Conservation (phyloP, 2,329 filamentous ascomycete genomes). For the Aspergillus pseudoviridinutans region DNA sequence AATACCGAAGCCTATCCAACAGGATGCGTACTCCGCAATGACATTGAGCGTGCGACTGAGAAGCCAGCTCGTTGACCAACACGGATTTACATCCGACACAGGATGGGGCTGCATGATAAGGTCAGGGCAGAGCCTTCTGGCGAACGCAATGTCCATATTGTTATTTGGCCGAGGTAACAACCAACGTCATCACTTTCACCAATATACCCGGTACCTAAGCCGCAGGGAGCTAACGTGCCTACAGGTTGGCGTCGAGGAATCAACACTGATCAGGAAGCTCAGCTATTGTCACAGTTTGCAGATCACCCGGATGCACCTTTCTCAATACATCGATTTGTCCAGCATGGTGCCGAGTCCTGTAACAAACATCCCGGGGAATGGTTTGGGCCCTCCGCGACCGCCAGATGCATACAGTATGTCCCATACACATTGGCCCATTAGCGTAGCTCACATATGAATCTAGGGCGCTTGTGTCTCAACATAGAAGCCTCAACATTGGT, state of each 20-base stretch:
- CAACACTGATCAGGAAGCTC: conserved; percentile 58
- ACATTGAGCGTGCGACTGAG: conserved; percentile 82
- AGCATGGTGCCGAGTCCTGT: conserved; percentile 79
- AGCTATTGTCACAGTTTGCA: conserved; percentile 76
- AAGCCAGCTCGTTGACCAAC: conserved; percentile 71
- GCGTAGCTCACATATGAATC: conserved; percentile 8
- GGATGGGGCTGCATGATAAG: conserved; percentile 99
- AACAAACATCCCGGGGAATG: conserved; percentile 95
- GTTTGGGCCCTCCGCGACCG: conserved; percentile 97
- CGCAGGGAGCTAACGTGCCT: conserved; percentile 16
- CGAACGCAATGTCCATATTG: conserved; percentile 73
- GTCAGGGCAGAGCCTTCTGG: conserved; percentile 87
- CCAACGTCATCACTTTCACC: conserved; percentile 6
- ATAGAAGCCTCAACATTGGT: conserved; percentile 59
- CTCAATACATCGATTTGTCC: conserved; percentile 91
- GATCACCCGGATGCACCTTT: conserved; percentile 84
- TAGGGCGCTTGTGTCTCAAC: conserved; percentile 70
- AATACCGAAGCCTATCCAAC: conserved; percentile 75
- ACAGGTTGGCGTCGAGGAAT: conserved; percentile 71
- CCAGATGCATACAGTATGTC: conserved; percentile 84
- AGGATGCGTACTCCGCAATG: conserved; percentile 65
- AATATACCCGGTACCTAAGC: conserved; percentile 16
- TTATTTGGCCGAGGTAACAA: conserved; percentile 70
- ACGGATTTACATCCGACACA: conserved; percentile 85
- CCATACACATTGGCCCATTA: not conserved